Evolutionary conservation across 352 stramenopile species (phyloP).

Genomic region (Globisporangium nunn): DNA sequence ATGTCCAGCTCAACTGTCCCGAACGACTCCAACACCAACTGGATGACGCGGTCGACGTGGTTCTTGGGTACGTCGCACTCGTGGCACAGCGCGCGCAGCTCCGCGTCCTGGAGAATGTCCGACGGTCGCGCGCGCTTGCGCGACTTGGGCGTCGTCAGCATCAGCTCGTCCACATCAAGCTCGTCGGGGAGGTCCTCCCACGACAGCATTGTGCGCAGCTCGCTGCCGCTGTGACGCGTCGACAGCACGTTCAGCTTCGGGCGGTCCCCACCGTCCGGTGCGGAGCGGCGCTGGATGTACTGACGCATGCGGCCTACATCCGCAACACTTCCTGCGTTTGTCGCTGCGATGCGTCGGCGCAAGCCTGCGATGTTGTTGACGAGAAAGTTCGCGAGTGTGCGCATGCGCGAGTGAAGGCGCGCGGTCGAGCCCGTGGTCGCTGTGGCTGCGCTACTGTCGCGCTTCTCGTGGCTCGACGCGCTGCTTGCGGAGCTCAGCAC

Average conservation of each 20-base stretch:
- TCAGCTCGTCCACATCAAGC: constrained; percentile 38
- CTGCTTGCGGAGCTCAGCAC: constrained; percentile 4
- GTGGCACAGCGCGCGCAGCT: constrained; percentile 45
- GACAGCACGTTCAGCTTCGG: constrained; percentile 42
- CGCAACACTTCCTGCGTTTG: constrained; percentile 20
- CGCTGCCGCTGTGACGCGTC: constrained; percentile 32
- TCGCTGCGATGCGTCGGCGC: constrained; percentile 16
- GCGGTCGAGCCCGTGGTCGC: constrained; percentile 2
- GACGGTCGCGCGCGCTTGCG: constrained; percentile 39
- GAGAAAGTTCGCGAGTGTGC: constrained; percentile 36
- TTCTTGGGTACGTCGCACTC: constrained; percentile 33
- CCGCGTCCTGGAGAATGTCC: constrained; percentile 38
- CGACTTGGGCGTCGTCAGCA: constrained; percentile 30
- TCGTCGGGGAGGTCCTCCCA: constrained; percentile 30
- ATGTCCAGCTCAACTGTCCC: constrained; percentile 64
- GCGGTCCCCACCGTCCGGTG: constrained; percentile 22
- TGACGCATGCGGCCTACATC: constrained; percentile 31
- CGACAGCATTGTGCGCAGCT: constrained; percentile 36
- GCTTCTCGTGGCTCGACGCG: constrained; percentile 9
- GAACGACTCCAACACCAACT: constrained; percentile 45
- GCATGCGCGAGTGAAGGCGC: constrained; percentile 30
- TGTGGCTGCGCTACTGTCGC: constrained; percentile 4
- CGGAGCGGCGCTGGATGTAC: constrained; percentile 36
- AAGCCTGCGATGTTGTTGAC: constrained; percentile 34
- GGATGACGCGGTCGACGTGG: constrained; percentile 39